A percentile compares a stretch with the other conserved stretches of the same genome.
These are phyloP conservation scores for Ceratocystis cubensis DNA, from an alignment of 2,329 filamentous ascomycete genomes.

Conservation along the genomic window DNA sequence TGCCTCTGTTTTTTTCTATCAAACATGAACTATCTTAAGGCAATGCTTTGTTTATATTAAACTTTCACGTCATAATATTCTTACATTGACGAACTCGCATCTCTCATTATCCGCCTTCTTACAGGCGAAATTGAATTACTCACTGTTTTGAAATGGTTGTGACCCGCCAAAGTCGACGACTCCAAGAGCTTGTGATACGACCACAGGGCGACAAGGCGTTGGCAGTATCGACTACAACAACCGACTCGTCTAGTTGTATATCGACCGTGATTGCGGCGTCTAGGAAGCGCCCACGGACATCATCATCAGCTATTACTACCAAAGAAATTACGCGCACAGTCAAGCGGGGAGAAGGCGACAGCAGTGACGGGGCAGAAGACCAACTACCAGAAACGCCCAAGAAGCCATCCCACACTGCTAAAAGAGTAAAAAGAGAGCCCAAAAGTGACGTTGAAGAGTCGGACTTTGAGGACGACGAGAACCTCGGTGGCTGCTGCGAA, in stretches of 20 bases:
- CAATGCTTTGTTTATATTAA: neutral
- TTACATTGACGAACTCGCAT: too few species aligned
- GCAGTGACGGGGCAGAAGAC: neutral
- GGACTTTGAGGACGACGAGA: slow-evolving; percentile 15
- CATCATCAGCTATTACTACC: neutral
- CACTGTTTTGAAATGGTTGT: slow-evolving; percentile 7
- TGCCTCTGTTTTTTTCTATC: neutral
- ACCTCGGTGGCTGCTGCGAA: slow-evolving; percentile 15
- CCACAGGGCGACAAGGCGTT: neutral
- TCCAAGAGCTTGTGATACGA: neutral
- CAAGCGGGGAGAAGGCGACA: neutral
- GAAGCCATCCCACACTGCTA: neutral
- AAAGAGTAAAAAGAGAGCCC: slow-evolving; percentile 2
- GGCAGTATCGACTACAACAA: neutral
- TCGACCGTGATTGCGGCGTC: neutral
- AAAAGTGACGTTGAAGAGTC: slow-evolving; percentile 11
- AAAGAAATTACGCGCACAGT: neutral
- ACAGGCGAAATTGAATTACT: too few species aligned
- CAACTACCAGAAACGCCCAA: neutral
- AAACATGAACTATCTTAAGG: too few species aligned
- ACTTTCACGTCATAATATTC: too few species aligned
- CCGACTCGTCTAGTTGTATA: neutral
- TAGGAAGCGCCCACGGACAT: neutral
- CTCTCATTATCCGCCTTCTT: too few species aligned
- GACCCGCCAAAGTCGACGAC: slow-evolving; percentile 4